Evolutionary conservation across 768 basidiomycete species (phyloP).

Genomic region (Xanthoconium purpureum): DNA sequence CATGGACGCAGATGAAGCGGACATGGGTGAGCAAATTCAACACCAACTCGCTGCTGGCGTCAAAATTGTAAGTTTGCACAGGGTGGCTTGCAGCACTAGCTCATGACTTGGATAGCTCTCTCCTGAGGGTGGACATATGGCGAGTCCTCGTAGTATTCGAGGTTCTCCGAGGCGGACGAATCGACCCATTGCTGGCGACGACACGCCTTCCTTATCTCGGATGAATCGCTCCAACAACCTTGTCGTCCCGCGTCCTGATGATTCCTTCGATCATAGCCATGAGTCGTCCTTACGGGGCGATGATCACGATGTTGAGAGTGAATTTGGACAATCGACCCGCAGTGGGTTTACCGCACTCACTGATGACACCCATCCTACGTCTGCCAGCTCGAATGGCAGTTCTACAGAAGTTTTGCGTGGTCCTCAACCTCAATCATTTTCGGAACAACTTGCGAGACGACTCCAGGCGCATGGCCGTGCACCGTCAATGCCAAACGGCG

Average conservation of each 20-base stretch:
- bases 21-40: constrained; percentile 84
- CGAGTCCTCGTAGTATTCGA: constrained; percentile 66
- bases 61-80: constrained; percentile 50
- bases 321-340: constrained; percentile 49
- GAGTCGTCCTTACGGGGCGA: constrained; percentile 45
- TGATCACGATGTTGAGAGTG: constrained; percentile 54
- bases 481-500: constrained; percentile 37
- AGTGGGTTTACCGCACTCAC: constrained; percentile 34
- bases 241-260: constrained; percentile 43
- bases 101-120: constrained; percentile 49
- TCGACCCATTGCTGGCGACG: constrained; percentile 30
- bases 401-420: constrained; percentile 34
- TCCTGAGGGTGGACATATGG: constrained; percentile 54
- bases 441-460: constrained; percentile 62
- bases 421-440: constrained; percentile 46
- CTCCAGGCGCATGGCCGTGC: constrained; percentile 48
- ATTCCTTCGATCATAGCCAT: constrained; percentile 37
- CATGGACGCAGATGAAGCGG: constrained; percentile 84
- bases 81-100: not conserved
- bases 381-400: constrained; percentile 46
- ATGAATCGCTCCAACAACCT: constrained; percentile 42
- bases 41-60: constrained; percentile 76
- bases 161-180: constrained; percentile 62
- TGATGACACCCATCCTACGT: constrained; percentile 56
- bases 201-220: constrained; percentile 40